Evolutionary conservation across 495 filamentous ascomycete species (phyloP), one percentile per base, ranked within the genome.

Genomic region (Hypoxylon subgilvum): DNA sequence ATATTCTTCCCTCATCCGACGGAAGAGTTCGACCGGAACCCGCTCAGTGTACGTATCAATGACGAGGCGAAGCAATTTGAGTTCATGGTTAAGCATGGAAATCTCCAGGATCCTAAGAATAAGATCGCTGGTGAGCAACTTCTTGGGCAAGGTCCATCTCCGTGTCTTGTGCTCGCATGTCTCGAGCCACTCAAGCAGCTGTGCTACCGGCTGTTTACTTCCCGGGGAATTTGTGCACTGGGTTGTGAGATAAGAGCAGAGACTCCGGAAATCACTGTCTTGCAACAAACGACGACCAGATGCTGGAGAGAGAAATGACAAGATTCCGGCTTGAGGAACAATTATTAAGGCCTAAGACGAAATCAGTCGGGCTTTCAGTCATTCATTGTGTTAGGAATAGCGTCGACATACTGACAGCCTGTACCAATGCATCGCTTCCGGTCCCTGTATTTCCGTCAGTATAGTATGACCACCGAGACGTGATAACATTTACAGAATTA

Each of bases 351-450:
- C 55, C 65, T 59, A 52, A 6, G 4, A 8, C 45, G 19, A 35
- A 13, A 30, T 50, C 27, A 54, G 32, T 7, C 12, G 9, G 21
- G 28, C n/a, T n/a, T n/a, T n/a, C n/a, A 28, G 1, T 1, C 2
- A n/a, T 10, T 21, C 10, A 10, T 1, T 32, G 7, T 16, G 5
- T 27, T 41, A 12, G 40, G 2, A 16, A 36, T 7, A 19, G 13
- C 32, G 25, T 32, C 44, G 14, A 28, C 70, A 38, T 63, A 77
- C 75, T 6, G 72, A 72, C 30, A 60, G 47, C 19, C 58, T 61
- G 57, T 73, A 80, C 51, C 67, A 67, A 23, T 75, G 74, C 22
- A 64, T 73, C 16, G 63, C 44, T 12, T 40, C 23, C n/a, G 61
- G 51, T 22, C 65, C 60, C 61, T 68, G 18, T 1, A 14, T 2